Evolutionary conservation across 169 alveolate genomes (phyloP).

Genomic region (Cryptosporidium bovis): DNA sequence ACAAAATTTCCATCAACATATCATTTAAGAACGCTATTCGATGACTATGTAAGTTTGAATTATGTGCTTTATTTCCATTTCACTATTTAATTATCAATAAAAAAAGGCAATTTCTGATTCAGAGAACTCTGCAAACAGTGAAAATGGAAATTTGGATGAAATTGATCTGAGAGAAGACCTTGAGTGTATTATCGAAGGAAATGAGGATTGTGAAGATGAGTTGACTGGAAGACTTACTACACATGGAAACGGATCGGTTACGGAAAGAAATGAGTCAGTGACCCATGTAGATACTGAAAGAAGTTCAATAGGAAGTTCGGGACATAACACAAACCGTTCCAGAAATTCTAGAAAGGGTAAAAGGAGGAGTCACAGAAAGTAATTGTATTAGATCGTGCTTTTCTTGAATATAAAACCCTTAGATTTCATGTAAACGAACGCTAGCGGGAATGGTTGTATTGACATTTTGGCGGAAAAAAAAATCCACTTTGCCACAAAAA

Average conservation of each 20-base stretch:
- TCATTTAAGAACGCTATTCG: constrained; percentile 59
- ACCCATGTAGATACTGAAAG: constrained; percentile 13
- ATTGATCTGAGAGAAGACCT: background rate
- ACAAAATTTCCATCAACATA: constrained; percentile 71
- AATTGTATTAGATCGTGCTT: background rate
- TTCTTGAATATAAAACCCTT: background rate
- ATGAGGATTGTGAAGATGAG: background rate
- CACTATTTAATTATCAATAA: background rate
- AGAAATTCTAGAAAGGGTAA: constrained; percentile 20
- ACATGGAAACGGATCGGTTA: constrained; percentile 19
- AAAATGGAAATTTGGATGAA: constrained; percentile 5
- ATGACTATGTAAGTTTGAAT: constrained; percentile 48
- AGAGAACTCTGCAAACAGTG: constrained; percentile 23
- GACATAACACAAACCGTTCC: constrained; percentile 16
- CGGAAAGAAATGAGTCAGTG: background rate
- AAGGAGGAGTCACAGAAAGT: constrained; percentile 40
- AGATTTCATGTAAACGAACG: background rate
- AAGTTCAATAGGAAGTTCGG: constrained; percentile 1
- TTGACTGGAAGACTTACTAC: background rate
- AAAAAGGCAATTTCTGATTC: constrained; percentile 1
- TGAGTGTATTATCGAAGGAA: constrained; percentile 7
- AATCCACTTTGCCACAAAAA: background rate
- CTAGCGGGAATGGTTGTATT: background rate
- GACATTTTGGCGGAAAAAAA: background rate
- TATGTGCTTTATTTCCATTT: background rate